Percentiles rank a stretch among this genome's conserved stretches.
Evolutionary conservation across 495 filamentous ascomycete genomes (phyloP).

Genomic region (Aspergillus bridgeri): DNA sequence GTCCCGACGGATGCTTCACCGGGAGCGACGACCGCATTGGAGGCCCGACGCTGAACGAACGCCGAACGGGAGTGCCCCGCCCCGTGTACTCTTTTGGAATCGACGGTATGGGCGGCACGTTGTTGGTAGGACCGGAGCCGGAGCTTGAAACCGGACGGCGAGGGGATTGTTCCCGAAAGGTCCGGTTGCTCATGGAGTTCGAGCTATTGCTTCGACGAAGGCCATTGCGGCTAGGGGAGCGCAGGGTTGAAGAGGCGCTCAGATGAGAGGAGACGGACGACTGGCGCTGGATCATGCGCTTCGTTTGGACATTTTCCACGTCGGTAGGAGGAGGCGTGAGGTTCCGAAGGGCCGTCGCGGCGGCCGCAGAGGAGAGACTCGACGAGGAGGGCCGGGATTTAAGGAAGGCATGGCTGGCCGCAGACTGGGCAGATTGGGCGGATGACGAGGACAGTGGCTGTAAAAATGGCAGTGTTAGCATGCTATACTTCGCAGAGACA

Average conservation of each 20-base stretch:
- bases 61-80: conserved; percentile 31
- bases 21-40: conserved; percentile 46
- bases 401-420: conserved; percentile 78
- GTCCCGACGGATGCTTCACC: conserved; percentile 31
- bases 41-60: conserved; percentile 55
- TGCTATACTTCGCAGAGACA: not conserved
- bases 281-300: conserved; percentile 72
- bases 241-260: conserved; percentile 41
- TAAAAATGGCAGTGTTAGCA: conserved; percentile 10
- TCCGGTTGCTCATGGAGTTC: conserved; percentile 80
- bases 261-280: conserved; percentile 65
- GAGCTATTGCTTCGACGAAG: conserved; percentile 65
- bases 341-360: conserved; percentile 76
- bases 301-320: conserved; percentile 80
- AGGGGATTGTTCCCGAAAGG: conserved; percentile 72
- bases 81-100: conserved; percentile 53
- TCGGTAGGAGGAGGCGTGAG: conserved; percentile 70
- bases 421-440: conserved; percentile 66
- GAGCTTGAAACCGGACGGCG: conserved; percentile 46
- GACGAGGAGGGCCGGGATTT: conserved; percentile 58
- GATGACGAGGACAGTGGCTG: conserved; percentile 59
- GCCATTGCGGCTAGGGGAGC: conserved; percentile 36
- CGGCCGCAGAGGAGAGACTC: conserved; percentile 76
- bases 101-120: conserved; percentile 68
- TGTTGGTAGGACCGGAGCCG: conserved; percentile 20